phyloP scores from a whole-genome alignment of 1,284 basidiomycete genomes.

The Ganoderma resinaceum region DNA sequence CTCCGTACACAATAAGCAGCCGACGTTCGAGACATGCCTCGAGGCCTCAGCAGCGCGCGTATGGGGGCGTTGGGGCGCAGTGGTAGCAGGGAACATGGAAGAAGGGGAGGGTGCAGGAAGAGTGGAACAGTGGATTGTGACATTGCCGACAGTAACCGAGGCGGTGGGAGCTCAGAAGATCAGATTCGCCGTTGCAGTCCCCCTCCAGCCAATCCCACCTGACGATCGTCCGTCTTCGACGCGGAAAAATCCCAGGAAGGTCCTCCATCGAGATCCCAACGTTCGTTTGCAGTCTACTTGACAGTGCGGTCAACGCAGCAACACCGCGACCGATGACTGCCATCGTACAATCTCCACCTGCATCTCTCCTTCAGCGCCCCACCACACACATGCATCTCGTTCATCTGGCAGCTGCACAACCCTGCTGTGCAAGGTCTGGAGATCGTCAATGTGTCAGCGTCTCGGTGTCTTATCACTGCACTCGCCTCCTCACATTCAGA shows the following conservation, averaged over 20 bases:
- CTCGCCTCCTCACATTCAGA: not conserved
- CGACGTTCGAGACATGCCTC: not conserved
- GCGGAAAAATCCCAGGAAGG: conserved; percentile 11
- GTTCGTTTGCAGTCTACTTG: not conserved
- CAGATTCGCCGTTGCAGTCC: conserved; percentile 7
- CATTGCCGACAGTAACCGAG: conserved; percentile 17
- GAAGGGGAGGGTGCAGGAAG: conserved; percentile 3
- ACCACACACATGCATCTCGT: not conserved
- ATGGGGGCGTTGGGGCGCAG: not conserved
- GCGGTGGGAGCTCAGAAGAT: conserved; percentile 10
- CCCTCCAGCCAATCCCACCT: conserved; percentile 9
- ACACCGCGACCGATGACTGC: too few relatives aligned
- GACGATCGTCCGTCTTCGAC: conserved; percentile 15
- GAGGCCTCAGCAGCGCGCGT: not conserved
- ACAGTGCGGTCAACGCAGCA: not conserved
- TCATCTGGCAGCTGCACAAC: not conserved
- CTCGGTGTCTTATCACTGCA: not conserved
- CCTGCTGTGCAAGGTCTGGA: not conserved
- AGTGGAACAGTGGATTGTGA: not conserved
- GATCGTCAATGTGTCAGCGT: not conserved
- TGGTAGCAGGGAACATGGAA: conserved; percentile 5
- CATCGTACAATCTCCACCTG: not conserved
- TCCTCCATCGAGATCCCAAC: not conserved
- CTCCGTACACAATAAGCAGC: not conserved
- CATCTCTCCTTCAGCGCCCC: not conserved